Percentiles rank a stretch among this genome's conserved stretches.
phyloP scores from a whole-genome alignment of 768 basidiomycete genomes.

The Lactifluus volemus region DNA sequence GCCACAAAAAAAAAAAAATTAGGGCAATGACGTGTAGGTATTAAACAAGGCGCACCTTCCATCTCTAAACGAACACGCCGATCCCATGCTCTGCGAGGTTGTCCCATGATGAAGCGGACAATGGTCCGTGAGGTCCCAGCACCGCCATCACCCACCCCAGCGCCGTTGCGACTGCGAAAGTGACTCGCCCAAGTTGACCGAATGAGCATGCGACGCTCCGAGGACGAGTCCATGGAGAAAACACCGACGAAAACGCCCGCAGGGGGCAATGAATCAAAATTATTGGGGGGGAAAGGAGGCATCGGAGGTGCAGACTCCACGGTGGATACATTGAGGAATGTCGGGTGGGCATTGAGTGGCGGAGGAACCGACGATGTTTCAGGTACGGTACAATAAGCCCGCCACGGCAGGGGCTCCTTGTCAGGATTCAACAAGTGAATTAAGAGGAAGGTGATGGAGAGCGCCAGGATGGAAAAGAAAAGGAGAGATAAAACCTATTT shows the following conservation, averaged over 20 bases:
- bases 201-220: constrained; percentile 80
- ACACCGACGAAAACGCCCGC: constrained; percentile 85
- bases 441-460: constrained; percentile 76
- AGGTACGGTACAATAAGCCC: constrained; percentile 80
- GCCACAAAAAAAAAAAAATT: constrained; percentile 3
- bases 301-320: constrained; percentile 21
- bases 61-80: constrained; percentile 77
- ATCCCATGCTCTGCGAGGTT: constrained; percentile 73
- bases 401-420: constrained; percentile 91
- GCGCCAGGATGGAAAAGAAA: constrained; percentile 71
- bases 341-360: constrained; percentile 32
- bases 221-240: constrained; percentile 78
- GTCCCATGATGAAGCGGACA: constrained; percentile 84
- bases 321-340: constrained; percentile 26
- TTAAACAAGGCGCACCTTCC: constrained; percentile 59
- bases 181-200: constrained; percentile 88
- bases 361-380: constrained; percentile 39
- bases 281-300: constrained; percentile 57
- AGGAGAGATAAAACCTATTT: constrained; percentile 59
- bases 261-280: constrained; percentile 69
- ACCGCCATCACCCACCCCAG: constrained; percentile 58
- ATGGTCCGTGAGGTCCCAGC: constrained; percentile 73
- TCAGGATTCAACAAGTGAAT: constrained; percentile 94
- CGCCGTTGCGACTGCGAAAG: constrained; percentile 65
- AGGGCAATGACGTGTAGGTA: neutral